Percentiles rank a stretch among this genome's conserved stretches.
These are phyloP conservation scores for Aureobasidium sp. DNA, from an alignment of 2,329 filamentous ascomycete genomes.

Conservation along the genomic window DNA sequence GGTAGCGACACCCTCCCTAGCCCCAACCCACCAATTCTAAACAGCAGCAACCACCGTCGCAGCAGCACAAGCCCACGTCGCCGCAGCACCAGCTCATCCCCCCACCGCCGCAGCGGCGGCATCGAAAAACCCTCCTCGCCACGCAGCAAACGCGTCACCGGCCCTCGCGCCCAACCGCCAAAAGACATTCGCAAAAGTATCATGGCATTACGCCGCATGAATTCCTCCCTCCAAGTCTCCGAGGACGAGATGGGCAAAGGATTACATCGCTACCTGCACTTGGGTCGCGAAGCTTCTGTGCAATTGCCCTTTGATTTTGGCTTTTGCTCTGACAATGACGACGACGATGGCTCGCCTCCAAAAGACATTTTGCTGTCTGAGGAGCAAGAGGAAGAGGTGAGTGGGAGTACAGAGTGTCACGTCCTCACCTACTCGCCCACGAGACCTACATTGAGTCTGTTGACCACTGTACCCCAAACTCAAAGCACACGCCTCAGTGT, in stretches of 20 bases:
- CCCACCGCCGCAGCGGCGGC: neutral
- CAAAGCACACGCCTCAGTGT: neutral
- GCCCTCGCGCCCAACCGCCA: conserved; percentile 31
- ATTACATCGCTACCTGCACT: conserved; percentile 33
- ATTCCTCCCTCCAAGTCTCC: conserved; percentile 23
- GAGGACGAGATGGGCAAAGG: conserved; percentile 21
- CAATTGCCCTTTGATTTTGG: conserved; percentile 25
- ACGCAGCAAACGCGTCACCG: conserved; percentile 12
- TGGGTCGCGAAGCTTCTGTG: conserved; percentile 35
- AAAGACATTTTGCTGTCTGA: neutral
- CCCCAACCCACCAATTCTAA: neutral
- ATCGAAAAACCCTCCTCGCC: neutral
- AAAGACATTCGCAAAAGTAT: conserved; percentile 34
- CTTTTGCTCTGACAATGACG: neutral
- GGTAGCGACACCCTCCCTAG: neutral
- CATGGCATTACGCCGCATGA: conserved; percentile 37
- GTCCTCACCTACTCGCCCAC: neutral
- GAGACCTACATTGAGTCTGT: neutral
- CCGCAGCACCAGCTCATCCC: neutral
- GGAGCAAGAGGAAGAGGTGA: neutral
- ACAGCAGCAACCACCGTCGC: neutral
- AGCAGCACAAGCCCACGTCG: neutral
- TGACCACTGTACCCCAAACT: neutral
- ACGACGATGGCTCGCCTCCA: neutral
- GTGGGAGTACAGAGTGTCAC: neutral